Base-by-base conservation (phyloP, 176 grass and related monocot species). In the Cenchrus fungigraminus region DNA sequence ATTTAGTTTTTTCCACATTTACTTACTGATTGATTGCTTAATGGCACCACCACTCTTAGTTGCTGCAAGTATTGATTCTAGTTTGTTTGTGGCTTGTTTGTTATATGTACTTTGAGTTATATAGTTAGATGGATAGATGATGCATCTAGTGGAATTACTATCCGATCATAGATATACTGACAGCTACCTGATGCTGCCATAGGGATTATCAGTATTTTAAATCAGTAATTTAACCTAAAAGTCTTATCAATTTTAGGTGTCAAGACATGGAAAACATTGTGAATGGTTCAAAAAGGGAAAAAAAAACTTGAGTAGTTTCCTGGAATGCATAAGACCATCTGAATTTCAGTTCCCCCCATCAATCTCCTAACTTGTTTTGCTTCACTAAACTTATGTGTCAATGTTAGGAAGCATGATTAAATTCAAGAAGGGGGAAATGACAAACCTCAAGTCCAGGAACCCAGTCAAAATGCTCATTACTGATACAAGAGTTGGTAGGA, bases 401-500 rank as follows among this genome's bases (percentile, higher is more conserved):
- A 71, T 90, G 6, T 47, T 82, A 98, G 91, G 93, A 12, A 93
- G 83, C 64, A 93, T 98, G 96, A 98, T 98, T 65, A 95, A 92
- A 79, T 98, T 98, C 77, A 98, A 91, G 49, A 90, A 85, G 65
- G 94, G 89, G 19, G 91, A 90, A 44, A 66, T 93, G 63, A 87
- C 73, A 22, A 91, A 83, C 71, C 77, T 98, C 20, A 85, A 76
- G 69, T 92, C 89, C 44, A 76, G 28, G 65, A 90, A 91, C 20
- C 79, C 93, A 15, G 61, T 98, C 59, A 94, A 89, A 91, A 98
- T 98, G 96, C 87, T 98, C 13, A 93, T 95, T 16, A 94, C 93
- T 13, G 89, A 95, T 71, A 98, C 96, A 68, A 98, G 68, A 89
- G 91, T 95, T 49, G 96, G 96, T 31, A 79, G 96, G 84, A 98